Evolutionary conservation across 129 eudicot species (phyloP).

Genomic region (Ambrosia trifida): DNA sequence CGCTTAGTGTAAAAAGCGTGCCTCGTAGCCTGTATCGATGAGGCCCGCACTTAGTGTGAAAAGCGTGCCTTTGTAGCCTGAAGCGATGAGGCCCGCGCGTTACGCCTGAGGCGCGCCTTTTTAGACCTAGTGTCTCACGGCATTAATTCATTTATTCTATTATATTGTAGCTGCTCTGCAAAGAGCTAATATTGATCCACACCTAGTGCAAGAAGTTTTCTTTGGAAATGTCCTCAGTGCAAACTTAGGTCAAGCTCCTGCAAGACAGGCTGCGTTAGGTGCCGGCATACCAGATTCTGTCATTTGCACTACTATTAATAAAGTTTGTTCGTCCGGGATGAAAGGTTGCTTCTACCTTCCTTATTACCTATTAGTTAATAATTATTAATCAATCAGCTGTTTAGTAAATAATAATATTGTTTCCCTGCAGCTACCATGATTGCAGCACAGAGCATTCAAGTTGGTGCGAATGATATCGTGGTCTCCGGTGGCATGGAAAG

Average conservation of each 20-base stretch:
- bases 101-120: too few species aligned
- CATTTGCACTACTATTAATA: constrained; percentile 81
- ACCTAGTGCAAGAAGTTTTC: constrained; percentile 83
- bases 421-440: constrained; percentile 67
- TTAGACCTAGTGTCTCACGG: too few species aligned
- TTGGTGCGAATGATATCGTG: constrained; percentile 76
- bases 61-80: too few species aligned
- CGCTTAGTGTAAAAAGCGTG: too few species aligned
- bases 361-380: background rate
- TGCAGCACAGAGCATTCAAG: constrained; percentile 83
- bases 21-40: too few species aligned
- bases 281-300: constrained; percentile 87
- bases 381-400: too few species aligned
- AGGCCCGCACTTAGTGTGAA: too few species aligned
- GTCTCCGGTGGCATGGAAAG: constrained; percentile 99
- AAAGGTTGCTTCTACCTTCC: constrained; percentile 51
- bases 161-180: constrained; percentile 58
- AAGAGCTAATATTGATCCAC: constrained; percentile 80
- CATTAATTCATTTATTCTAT: too few species aligned
- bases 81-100: too few species aligned
- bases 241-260: constrained; percentile 98
- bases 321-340: constrained; percentile 95
- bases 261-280: constrained; percentile 91
- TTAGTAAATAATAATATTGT: background rate
- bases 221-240: constrained; percentile 98